Evolutionary conservation across 371 early-diverging fungal species (phyloP), one percentile per base, ranked within the genome.

Genomic region (Apophysomyces elegans): DNA sequence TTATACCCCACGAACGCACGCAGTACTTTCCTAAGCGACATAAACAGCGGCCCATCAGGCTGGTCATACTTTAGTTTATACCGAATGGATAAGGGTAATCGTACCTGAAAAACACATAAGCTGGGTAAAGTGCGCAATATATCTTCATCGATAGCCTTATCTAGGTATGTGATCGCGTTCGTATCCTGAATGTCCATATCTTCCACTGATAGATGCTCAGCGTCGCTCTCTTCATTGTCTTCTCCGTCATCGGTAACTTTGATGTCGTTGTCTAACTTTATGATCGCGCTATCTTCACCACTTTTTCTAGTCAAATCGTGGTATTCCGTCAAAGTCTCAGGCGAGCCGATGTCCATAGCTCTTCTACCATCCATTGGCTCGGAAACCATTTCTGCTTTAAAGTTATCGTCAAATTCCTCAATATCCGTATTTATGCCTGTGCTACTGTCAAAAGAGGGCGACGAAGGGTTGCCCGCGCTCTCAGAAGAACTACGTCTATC

Each of bases 51-150:
- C 0, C 84, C 84, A 56, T 83, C 79, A 18, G 81, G 79, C 84
- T 73, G 64, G 59, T 41, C 41, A 50, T 26, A 50, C 2, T 26
- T 50, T 50, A 50, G 54, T 44, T 32, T 5, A 37, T 13, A 0
- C 54, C 43, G 14, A 21, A 12, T 16, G 3, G 18, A 37, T 12
- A 13, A 41, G 61, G 12, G 32, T 39, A n/a, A 32, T 44, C 57
- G 60, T 77, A 82, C 83, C 74, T 82, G 83, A 58, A 83, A 83
- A 3, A 83, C 83, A 61, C 80, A 79, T 9, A 83, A 50, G 60
- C 83, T 80, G 4, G 83, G 83, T 16, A 83, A 63, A 7, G 83
- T 83, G n/a, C 80, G 70, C 43, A 80, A 38, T 21, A 83, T 83
- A 63, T 83, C 83, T 56, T 83, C 83, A 58, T 80, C 78, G 44